These are phyloP conservation scores for Lichtheimia ornata DNA, from an alignment of 371 early-diverging fungal genomes.

Conservation along the genomic window DNA sequence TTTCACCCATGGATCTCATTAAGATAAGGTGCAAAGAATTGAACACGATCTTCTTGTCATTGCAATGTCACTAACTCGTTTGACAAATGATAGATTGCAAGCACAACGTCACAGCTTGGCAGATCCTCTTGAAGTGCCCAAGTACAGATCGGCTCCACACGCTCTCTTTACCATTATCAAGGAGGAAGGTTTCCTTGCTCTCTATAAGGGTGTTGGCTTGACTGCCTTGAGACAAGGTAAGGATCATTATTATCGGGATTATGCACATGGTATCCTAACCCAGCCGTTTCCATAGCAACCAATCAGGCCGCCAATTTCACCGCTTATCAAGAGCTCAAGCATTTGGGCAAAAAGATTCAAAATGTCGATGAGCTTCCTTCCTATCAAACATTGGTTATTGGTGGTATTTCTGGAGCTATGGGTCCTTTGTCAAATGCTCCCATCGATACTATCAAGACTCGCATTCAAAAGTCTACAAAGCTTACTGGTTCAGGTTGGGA, in stretches of 20 bases:
- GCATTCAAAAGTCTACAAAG: constrained; percentile 87
- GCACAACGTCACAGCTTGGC: constrained; percentile 95
- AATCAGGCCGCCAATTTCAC: constrained; percentile 99
- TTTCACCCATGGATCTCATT: constrained; percentile 97
- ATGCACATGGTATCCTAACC: not conserved
- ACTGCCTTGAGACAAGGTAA: constrained; percentile 94
- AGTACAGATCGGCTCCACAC: constrained; percentile 71
- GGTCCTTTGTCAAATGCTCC: constrained; percentile 31
- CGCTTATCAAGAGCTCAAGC: constrained; percentile 92
- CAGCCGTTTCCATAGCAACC: constrained; percentile 64
- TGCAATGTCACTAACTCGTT: too few relatives aligned
- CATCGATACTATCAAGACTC: constrained; percentile 98
- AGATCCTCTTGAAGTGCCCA: constrained; percentile 95
- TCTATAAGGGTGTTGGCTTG: constrained; percentile 94
- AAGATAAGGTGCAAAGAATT: constrained; percentile 88
- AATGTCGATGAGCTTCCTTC: constrained; percentile 79
- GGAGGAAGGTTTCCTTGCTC: constrained; percentile 88
- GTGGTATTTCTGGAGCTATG: constrained; percentile 90
- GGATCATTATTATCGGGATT: not conserved
- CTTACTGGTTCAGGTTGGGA: constrained; percentile 74
- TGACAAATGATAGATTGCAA: constrained; percentile 3
- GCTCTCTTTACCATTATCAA: constrained; percentile 84
- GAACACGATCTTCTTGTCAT: too few relatives aligned
- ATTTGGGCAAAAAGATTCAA: constrained; percentile 62
- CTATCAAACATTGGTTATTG: constrained; percentile 81